Evolutionary conservation across 257 asterid genomes (phyloP).

Genomic region (Solanum virginianum): DNA sequence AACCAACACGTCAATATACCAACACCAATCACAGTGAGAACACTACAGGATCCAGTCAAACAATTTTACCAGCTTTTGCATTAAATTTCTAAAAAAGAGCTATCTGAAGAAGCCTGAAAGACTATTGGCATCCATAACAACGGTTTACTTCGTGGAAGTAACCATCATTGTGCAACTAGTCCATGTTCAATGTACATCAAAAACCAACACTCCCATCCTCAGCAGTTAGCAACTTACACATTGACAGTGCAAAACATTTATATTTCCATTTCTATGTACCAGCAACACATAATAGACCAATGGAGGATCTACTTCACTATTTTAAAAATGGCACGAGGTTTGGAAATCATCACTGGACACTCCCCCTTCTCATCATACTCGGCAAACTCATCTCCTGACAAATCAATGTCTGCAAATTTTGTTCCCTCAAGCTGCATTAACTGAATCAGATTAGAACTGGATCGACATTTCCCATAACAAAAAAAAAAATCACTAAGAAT

Average conservation of each 20-base stretch:
- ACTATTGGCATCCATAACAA: not conserved
- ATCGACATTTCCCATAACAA: not conserved
- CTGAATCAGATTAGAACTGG: not conserved
- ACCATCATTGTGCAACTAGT: not conserved
- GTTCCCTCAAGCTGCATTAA: slow-evolving; percentile 56
- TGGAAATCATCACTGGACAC: slow-evolving; percentile 84
- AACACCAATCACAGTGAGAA: not conserved
- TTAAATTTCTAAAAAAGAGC: not conserved
- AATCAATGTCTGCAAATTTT: slow-evolving; percentile 50
- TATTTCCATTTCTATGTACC: not conserved
- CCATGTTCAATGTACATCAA: not conserved
- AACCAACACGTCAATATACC: not conserved
- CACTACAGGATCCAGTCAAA: not conserved
- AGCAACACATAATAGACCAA: not conserved
- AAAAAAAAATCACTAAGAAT: not conserved
- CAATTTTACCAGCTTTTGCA: not conserved
- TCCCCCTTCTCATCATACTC: slow-evolving; percentile 94
- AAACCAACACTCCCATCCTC: not conserved
- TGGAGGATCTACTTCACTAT: slow-evolving; percentile 33
- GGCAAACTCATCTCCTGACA: slow-evolving; percentile 60
- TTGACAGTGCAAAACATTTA: not conserved
- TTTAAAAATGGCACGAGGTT: slow-evolving; percentile 45
- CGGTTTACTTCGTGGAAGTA: not conserved
- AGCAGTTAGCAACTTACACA: not conserved
- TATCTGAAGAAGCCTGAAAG: not conserved